These are phyloP conservation scores for Gamarada debralockiae DNA, from an alignment of 495 filamentous ascomycete genomes.

Conservation along the genomic window DNA sequence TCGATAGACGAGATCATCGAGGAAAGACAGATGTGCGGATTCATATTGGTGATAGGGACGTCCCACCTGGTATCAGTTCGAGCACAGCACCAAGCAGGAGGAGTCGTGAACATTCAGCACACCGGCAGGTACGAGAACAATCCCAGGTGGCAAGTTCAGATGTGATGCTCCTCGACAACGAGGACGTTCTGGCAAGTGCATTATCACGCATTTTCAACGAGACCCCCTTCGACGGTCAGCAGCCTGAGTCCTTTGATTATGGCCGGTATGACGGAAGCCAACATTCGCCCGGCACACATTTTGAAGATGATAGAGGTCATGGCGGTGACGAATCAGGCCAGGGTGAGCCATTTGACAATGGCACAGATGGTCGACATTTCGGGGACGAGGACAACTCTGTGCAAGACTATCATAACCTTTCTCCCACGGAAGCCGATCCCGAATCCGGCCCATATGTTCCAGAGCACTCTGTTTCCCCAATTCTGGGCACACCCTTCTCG, in stretches of 20 bases:
- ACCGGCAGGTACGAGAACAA: neutral
- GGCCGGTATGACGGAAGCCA: neutral
- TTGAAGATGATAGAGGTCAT: neutral
- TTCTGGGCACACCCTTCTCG: no score
- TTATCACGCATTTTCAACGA: neutral
- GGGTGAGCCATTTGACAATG: no score
- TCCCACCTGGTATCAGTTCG: constrained; percentile 20
- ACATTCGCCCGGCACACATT: neutral
- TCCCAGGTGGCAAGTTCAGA: constrained; percentile 15
- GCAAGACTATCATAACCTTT: no score
- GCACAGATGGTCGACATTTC: no score
- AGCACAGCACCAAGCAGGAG: constrained; percentile 10
- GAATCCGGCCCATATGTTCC: no score
- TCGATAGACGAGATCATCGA: neutral
- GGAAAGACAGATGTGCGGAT: constrained; percentile 19
- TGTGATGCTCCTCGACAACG: constrained; percentile 24
- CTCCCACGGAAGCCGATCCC: no score
- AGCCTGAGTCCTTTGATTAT: neutral
- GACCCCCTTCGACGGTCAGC: neutral
- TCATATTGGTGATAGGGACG: constrained; percentile 18
- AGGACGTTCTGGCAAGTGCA: neutral
- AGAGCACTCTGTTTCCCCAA: no score
- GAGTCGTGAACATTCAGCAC: neutral
- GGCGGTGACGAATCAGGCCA: no score
- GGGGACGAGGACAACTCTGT: no score